These are phyloP conservation scores for Ashbya aceris DNA, from an alignment of 1,139 yeast species.

Conservation along the genomic window DNA sequence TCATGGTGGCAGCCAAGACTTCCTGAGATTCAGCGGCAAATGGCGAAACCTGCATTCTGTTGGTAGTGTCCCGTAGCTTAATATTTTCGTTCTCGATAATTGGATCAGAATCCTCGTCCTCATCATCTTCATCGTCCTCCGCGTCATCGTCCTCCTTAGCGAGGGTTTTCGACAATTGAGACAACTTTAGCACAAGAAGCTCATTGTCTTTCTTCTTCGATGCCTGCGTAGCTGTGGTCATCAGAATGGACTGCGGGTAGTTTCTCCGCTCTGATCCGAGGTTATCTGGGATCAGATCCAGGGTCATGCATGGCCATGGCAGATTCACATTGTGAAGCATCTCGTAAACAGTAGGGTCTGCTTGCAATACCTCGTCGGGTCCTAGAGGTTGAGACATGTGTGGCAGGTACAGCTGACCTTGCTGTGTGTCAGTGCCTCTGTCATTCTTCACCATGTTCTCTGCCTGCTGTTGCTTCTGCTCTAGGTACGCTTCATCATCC, in stretches of 20 bases:
- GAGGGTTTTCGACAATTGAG: conserved; percentile 75
- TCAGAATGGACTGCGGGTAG: conserved; percentile 79
- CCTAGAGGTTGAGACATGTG: conserved; percentile 84
- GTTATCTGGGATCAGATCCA: conserved; percentile 79
- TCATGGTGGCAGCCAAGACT: conserved; percentile 78
- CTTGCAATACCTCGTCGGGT: conserved; percentile 92
- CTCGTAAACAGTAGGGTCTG: conserved; percentile 92
- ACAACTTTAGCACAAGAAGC: conserved; percentile 70
- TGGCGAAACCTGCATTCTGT: conserved; percentile 80
- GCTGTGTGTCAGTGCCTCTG: conserved; percentile 25
- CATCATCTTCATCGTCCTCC: conserved; percentile 60
- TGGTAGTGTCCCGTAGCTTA: conserved; percentile 75
- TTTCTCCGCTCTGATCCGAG: conserved; percentile 82
- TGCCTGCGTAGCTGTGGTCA: conserved; percentile 94
- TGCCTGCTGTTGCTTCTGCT: conserved; percentile 29
- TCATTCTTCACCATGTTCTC: conserved; percentile 31
- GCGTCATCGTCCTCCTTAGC: conserved; percentile 68
- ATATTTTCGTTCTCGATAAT: conserved; percentile 74
- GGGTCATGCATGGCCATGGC: conserved; percentile 95
- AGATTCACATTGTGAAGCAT: conserved; percentile 90
- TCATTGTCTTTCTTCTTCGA: conserved; percentile 80
- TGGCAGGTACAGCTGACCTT: conserved; percentile 56
- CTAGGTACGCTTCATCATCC: conserved; percentile 23
- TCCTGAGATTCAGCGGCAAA: conserved; percentile 47
- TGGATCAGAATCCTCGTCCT: conserved; percentile 71